Evolutionary conservation across 2,329 filamentous ascomycete genomes (phyloP), one percentile per base, ranked within the genome.

Genomic region (Cercospora berteroae): DNA sequence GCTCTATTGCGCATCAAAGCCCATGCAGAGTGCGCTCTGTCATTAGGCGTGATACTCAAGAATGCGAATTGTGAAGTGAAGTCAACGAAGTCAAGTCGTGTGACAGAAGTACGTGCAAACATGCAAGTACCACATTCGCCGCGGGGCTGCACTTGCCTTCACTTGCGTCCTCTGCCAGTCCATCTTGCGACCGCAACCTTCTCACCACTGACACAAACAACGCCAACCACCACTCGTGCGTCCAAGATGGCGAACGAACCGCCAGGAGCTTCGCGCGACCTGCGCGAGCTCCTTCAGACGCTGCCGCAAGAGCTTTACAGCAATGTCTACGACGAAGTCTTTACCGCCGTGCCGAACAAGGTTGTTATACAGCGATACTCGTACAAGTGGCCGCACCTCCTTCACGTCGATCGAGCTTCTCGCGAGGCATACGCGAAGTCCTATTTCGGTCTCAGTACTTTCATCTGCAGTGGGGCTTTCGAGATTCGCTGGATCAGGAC

Each of bases 361-460:
- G 13, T 52, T 20, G 13, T n/a, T 27, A 4, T 48, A 10, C n/a
- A 3, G 16, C 5, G 23, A n/a, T 4, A 52, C 8, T n/a, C 23
- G 12, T 58, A 59, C 63, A 36, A 12, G 5, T 44, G 36, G 27
- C 63, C 64, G 12, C n/a, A 52, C 42, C 33, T 58, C 2, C 59
- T 66, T 9, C 64, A 66, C 9, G 50, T 66, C 23, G 27, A 31
- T 23, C 48, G 59, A 50, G 59, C 48, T 9, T 39, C 64, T 39
- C 63, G 63, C 25, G 39, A 36, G 25, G 16, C 31, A 9, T 60
- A 27, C n/a, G 63, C 63, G 4, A 33, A 39, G 75, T 77, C 77
- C 66, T 66, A 58, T 36, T 66, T 57, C 48, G 42, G 29, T 7
- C 36, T 42, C 36, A 42, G 6, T 42, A n/a, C 36, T n/a, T n/a